Percentiles rank a stretch among this genome's conserved stretches.
phyloP scores from a whole-genome alignment of 345 rosid species.

The Arabidopsis thaliana region DNA sequence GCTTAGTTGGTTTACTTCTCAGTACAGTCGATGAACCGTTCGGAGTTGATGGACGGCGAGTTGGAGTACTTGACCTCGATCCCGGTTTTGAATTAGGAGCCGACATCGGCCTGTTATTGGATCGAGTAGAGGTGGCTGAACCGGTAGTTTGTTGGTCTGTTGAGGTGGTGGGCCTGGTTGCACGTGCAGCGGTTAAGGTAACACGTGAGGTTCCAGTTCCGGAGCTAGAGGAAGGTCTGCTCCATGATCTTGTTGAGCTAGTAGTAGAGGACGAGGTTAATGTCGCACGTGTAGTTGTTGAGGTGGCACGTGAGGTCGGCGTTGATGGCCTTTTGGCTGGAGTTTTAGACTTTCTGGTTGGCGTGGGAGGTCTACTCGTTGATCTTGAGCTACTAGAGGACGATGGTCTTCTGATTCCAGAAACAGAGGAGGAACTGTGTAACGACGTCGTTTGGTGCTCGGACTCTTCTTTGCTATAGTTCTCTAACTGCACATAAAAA shows the following conservation, averaged over 20 bases:
- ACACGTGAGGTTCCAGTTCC: conserved; percentile 35
- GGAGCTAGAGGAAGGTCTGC: conserved; percentile 52
- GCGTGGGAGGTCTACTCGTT: conserved; percentile 56
- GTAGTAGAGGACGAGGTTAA: conserved; percentile 16
- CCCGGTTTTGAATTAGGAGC: conserved; percentile 45
- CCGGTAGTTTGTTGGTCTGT: not conserved
- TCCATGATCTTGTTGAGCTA: conserved; percentile 29
- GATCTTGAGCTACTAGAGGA: conserved; percentile 61
- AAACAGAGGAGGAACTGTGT: not conserved
- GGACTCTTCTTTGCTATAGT: conserved; percentile 30
- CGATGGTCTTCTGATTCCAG: conserved; percentile 57
- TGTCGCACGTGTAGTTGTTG: conserved; percentile 22
- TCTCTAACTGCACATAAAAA: conserved; percentile 22
- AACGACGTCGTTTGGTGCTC: conserved; percentile 40
- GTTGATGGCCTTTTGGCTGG: conserved; percentile 31
- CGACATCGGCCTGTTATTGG: conserved; percentile 42
- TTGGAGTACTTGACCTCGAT: conserved; percentile 65
- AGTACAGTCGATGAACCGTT: conserved; percentile 34
- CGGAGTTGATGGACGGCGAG: conserved; percentile 58
- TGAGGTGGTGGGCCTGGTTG: conserved; percentile 16
- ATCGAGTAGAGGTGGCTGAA: conserved; percentile 61
- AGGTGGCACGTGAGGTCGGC: conserved; percentile 28
- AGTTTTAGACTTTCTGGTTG: conserved; percentile 47
- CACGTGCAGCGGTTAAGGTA: conserved; percentile 30
- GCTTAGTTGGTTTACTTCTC: conserved; percentile 29